These are phyloP conservation scores for Candida patagonica DNA, from an alignment of 805 yeast species.

Conservation along the genomic window DNA sequence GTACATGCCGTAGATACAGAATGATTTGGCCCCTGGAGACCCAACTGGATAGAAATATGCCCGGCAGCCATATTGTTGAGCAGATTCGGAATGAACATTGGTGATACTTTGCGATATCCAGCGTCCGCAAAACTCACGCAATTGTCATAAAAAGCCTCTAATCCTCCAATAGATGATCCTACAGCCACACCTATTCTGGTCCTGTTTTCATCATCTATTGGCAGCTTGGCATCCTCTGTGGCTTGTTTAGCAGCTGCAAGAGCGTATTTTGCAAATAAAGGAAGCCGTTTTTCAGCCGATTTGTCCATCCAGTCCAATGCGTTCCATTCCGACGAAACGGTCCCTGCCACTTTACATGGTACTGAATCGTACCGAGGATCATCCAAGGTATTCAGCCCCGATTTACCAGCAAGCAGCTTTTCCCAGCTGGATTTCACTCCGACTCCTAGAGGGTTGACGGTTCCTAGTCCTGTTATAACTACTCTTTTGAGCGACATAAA, in stretches of 20 bases:
- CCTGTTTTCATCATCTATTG: constrained; percentile 13
- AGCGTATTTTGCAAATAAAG: constrained; percentile 71
- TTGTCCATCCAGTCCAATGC: constrained; percentile 40
- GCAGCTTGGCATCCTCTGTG: constrained; percentile 35
- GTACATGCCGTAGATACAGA: constrained; percentile 94
- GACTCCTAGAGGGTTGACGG: constrained; percentile 78
- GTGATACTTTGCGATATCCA: constrained; percentile 68
- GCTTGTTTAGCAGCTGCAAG: constrained; percentile 74
- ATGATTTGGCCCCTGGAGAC: constrained; percentile 78
- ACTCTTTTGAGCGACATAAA: constrained; percentile 40
- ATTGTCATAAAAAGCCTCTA: constrained; percentile 62
- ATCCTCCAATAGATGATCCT: constrained; percentile 89
- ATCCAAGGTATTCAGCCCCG: constrained; percentile 35
- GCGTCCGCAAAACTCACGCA: constrained; percentile 39
- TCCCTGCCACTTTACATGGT: constrained; percentile 70
- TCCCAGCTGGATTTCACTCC: constrained; percentile 28
- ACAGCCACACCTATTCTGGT: constrained; percentile 54
- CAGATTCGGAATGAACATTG: constrained; percentile 75
- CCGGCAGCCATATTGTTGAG: constrained; percentile 94
- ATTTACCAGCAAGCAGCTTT: constrained; percentile 24
- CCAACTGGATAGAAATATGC: constrained; percentile 68
- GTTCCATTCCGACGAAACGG: constrained; percentile 35
- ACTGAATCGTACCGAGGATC: constrained; percentile 41
- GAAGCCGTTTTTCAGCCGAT: constrained; percentile 50
- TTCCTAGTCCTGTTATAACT: constrained; percentile 87